These are phyloP conservation scores for Mucor velutinosus DNA, from an alignment of 371 early-diverging fungal species.

Conservation along the genomic window DNA sequence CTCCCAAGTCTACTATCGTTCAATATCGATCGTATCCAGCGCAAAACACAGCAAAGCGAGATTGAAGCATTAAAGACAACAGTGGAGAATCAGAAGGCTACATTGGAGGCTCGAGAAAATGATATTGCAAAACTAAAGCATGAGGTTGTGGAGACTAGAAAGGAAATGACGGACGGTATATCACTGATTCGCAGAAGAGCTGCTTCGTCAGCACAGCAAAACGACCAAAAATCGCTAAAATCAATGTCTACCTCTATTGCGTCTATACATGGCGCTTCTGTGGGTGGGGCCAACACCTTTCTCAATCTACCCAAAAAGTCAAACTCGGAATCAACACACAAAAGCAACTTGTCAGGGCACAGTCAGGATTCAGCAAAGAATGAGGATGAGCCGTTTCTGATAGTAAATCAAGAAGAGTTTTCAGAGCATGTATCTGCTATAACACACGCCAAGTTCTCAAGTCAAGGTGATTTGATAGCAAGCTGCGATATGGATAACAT, in stretches of 20 bases:
- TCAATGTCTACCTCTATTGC: background rate
- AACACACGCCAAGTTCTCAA: constrained; percentile 62
- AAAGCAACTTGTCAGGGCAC: background rate
- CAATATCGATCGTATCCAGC: constrained; percentile 60
- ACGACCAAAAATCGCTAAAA: constrained; percentile 21
- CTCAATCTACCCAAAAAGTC: constrained; percentile 6
- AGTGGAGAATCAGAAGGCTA: constrained; percentile 54
- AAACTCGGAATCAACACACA: constrained; percentile 12
- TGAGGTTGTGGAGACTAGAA: constrained; percentile 44
- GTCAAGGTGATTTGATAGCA: constrained; percentile 60
- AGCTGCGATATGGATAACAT: constrained; percentile 72
- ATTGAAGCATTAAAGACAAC: constrained; percentile 56
- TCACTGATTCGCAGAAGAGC: constrained; percentile 46
- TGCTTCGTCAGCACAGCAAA: constrained; percentile 42
- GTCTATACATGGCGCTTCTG: constrained; percentile 8
- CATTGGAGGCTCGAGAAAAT: constrained; percentile 54
- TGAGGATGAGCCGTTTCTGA: constrained; percentile 47
- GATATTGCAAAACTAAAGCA: constrained; percentile 53
- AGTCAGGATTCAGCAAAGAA: background rate
- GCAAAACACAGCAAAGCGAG: constrained; percentile 60
- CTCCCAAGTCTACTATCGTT: constrained; percentile 64
- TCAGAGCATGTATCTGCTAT: constrained; percentile 67
- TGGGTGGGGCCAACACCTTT: constrained; percentile 1
- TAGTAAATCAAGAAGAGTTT: constrained; percentile 59
- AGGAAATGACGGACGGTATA: constrained; percentile 55